These are phyloP conservation scores for Bathelium albidoporum DNA, from an alignment of 495 filamentous ascomycete species.

Conservation along the genomic window DNA sequence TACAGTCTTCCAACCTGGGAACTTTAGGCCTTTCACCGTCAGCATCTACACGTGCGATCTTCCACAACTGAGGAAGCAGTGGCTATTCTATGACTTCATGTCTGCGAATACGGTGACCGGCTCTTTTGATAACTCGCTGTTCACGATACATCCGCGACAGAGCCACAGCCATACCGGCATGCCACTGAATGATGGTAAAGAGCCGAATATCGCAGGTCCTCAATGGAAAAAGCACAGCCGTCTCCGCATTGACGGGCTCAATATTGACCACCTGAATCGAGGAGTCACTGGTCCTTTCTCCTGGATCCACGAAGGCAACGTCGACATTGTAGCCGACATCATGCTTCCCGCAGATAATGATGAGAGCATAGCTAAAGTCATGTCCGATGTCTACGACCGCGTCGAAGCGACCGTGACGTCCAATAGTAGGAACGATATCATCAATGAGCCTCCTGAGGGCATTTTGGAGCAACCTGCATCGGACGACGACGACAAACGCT, in stretches of 20 bases:
- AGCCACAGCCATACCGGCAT: slow-evolving; percentile 58
- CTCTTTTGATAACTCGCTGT: slow-evolving; percentile 88
- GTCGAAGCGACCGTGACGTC: slow-evolving; percentile 81
- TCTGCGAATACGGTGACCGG: slow-evolving; percentile 94
- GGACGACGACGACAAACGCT: slow-evolving; percentile 47
- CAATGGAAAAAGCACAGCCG: slow-evolving; percentile 90
- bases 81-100: slow-evolving; percentile 94
- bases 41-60: slow-evolving; percentile 94
- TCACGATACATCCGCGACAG: slow-evolving; percentile 93
- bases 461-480: neutral
- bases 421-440: slow-evolving; percentile 17
- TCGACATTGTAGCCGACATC: slow-evolving; percentile 92
- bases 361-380: slow-evolving; percentile 78
- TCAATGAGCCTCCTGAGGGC: slow-evolving; percentile 8
- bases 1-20: slow-evolving; percentile 79
- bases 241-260: slow-evolving; percentile 82
- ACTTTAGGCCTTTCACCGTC: slow-evolving; percentile 86
- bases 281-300: slow-evolving; percentile 91
- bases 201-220: slow-evolving; percentile 39
- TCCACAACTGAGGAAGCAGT: slow-evolving; percentile 85
- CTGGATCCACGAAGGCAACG: slow-evolving; percentile 93
- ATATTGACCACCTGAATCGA: slow-evolving; percentile 91
- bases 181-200: slow-evolving; percentile 41
- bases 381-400: slow-evolving; percentile 88
- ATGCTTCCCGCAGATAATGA: slow-evolving; percentile 82